Base-by-base conservation (phyloP, 1,139 yeast genomes). In the Taphrina deformans region DNA sequence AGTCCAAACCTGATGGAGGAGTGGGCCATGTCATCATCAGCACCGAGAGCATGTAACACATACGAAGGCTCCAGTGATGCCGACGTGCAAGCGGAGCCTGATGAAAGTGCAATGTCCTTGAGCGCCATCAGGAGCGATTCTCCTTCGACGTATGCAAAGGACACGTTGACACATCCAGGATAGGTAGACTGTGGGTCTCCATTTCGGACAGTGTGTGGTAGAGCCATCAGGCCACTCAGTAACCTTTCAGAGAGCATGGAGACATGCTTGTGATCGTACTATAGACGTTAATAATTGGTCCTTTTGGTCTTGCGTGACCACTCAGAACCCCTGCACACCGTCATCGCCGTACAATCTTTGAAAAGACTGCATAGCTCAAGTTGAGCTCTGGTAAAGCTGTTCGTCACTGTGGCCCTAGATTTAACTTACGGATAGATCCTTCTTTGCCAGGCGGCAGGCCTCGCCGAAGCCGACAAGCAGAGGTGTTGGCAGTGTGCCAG, bases 41-140 rank as follows among this genome's bases (percentile, higher is more conserved):
- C 97, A 63, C 99, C 99, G 63, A 93, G 81, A 0, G 99, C 98
- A 72, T 93, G 96, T 73, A 93, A 82, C 45, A 93, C 99, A 73
- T 93, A 93, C 1, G 97, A 89, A 29, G 99, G 99, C 77, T 93
- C 99, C 73, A 93, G 83, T 6, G 98, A 92, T 0, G 99, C 98
- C 40, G 98, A 92, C 5, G 99, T 93, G 81, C 99, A 93, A 2
- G 99, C 99, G n/a, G 97, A 90, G 40, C 99, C 99, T 2, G 97
- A 89, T 68, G 96, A 88, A 70, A 93, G 82, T 0, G 99, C 99
- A 74, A 93, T 90, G 75, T 93, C 99, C 68, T 93, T 92, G 74
- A 93, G 83, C 0, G 99, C 99, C 99, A 93, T 93, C 72, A 93
- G 81, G 71, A 93, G 81, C 0, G 98, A 92, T 79, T 93, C 99